Evolutionary conservation across 2,329 filamentous ascomycete genomes (phyloP), one percentile per base, ranked within the genome.

Genomic region (Knufia fluminis): DNA sequence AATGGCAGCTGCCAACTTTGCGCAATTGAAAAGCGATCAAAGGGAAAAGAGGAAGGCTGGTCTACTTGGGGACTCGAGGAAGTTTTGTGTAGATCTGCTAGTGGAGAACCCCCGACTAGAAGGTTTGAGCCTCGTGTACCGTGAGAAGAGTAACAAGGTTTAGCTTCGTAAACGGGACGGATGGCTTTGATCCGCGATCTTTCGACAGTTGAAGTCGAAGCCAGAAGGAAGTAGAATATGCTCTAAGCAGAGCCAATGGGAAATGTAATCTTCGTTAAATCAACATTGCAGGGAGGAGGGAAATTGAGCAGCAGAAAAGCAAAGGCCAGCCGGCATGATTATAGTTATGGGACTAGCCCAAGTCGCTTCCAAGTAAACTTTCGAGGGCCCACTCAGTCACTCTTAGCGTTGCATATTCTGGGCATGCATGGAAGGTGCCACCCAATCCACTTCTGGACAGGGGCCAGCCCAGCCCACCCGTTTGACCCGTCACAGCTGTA

Each of bases 191-290:
- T 40, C 33, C 45, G 45, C 45, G 45, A 48, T 48, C 10, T 39
- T 33, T 3, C 23, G 23, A 39, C 14, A 14, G 33, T 31, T 17
- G n/a, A 16, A 40, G 36, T 8, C 9, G 17, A 31, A 48, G 45
- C 45, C 45, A 48, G 44, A 48, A 48, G 45, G 45, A 33, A 39
- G 24, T 28, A 39, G 45, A 48, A 48, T 26, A 32, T 40, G 45
- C 22, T 40, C 44, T 22, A 36, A 38, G 9, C 20, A 46, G 32
- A 46, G 31, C 44, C 33, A 48, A 40, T 48, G 23, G 36, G 28
- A 46, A 46, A 24, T 14, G n/a, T 24, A 46, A 46, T 46, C 23
- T 36, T 22, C 20, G 19, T 19, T 36, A 31, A 48, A 39, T 48
- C 8, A 28, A 46, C 16, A 48, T 3, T 17, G 35, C 24, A 32